A percentile compares a stretch with the other conserved stretches of the same genome.
phyloP scores from a whole-genome alignment of 208 protist species.

The Trichomonas vaginalis region DNA sequence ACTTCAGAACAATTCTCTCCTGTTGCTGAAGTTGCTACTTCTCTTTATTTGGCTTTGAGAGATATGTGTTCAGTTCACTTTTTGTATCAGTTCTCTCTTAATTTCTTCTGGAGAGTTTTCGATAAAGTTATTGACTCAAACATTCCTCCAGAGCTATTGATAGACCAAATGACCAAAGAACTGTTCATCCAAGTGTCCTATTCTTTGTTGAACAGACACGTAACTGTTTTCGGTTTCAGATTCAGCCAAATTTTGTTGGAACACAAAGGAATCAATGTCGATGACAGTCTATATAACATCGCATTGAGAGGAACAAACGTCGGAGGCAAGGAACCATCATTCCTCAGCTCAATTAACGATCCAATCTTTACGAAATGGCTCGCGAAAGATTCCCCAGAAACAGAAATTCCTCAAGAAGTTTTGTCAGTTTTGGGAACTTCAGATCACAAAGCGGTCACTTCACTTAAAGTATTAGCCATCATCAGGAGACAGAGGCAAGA shows the following conservation, averaged over 20 bases:
- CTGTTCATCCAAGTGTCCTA: background rate
- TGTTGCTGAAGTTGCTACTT: slow-evolving; percentile 59
- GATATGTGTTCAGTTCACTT: slow-evolving; percentile 67
- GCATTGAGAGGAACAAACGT: background rate
- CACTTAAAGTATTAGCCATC: background rate
- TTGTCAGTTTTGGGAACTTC: background rate
- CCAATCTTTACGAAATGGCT: background rate
- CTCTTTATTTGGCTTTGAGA: slow-evolving; percentile 80
- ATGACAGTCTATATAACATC: background rate
- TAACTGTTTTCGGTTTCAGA: background rate
- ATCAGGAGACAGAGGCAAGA: slow-evolving; percentile 43
- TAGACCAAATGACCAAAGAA: background rate
- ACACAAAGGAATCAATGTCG: background rate
- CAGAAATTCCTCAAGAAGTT: slow-evolving; percentile 51
- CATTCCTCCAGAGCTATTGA: background rate
- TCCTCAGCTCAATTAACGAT: background rate
- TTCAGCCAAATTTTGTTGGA: background rate
- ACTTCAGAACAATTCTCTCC: slow-evolving; percentile 60
- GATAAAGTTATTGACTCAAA: slow-evolving; percentile 32
- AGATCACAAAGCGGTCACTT: background rate
- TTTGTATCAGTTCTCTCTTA: slow-evolving; percentile 84
- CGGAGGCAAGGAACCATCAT: background rate
- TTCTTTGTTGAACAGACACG: background rate
- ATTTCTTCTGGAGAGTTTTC: slow-evolving; percentile 69
- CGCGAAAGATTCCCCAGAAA: slow-evolving; percentile 64